A percentile compares a stretch with the other conserved stretches of the same genome.
These are phyloP conservation scores for Fusarium haematococcum DNA, from an alignment of 2,329 filamentous ascomycete genomes.

Conservation along the genomic window DNA sequence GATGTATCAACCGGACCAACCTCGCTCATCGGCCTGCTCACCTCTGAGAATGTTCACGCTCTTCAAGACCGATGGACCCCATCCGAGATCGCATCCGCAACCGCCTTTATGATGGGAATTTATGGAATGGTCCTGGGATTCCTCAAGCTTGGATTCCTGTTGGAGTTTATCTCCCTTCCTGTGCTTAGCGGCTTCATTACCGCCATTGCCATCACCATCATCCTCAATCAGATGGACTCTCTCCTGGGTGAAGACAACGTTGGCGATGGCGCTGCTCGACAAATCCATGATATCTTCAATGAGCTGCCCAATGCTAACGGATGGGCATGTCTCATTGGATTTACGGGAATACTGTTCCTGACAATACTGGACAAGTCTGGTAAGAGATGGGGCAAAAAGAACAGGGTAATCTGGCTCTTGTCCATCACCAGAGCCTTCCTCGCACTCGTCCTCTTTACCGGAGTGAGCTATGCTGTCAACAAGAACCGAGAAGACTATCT, in stretches of 20 bases:
- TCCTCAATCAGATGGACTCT: slow-evolving; percentile 72
- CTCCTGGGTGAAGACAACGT: slow-evolving; percentile 67
- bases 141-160: slow-evolving; percentile 72
- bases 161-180: slow-evolving; percentile 74
- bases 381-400: slow-evolving; percentile 68
- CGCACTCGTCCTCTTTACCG: slow-evolving; percentile 70
- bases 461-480: slow-evolving; percentile 73
- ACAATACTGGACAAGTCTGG: slow-evolving; percentile 68
- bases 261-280: slow-evolving; percentile 64
- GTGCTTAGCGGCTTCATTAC: slow-evolving; percentile 75
- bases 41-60: slow-evolving; percentile 68
- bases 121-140: slow-evolving; percentile 70
- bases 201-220: slow-evolving; percentile 73
- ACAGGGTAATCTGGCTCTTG: slow-evolving; percentile 68
- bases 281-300: slow-evolving; percentile 69
- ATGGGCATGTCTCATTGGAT: slow-evolving; percentile 69
- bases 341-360: slow-evolving; percentile 67
- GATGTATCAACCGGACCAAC: slow-evolving; percentile 74
- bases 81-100: slow-evolving; percentile 68
- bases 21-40: slow-evolving; percentile 72
- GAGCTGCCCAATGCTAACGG: slow-evolving; percentile 68
- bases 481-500: slow-evolving; percentile 57
- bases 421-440: slow-evolving; percentile 71
- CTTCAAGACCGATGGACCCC: slow-evolving; percentile 63
- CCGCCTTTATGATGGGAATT: slow-evolving; percentile 73